phyloP scores from a whole-genome alignment of 2,329 filamentous ascomycete genomes.

The Rhytidhysteron rufulum region DNA sequence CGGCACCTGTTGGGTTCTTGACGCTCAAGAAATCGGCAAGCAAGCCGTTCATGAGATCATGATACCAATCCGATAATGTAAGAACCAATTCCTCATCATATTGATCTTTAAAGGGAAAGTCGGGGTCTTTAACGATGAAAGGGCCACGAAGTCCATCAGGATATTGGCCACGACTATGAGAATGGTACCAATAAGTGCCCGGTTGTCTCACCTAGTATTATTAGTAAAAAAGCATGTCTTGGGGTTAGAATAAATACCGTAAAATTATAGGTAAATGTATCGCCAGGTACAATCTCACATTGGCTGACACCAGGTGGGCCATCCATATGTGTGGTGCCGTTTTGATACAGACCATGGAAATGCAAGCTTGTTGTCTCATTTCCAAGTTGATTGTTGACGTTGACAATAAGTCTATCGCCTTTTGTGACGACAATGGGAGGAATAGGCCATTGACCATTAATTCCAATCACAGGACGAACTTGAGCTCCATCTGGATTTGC shows the following conservation, averaged over 20 bases:
- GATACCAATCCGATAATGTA: constrained; percentile 72
- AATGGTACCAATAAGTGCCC: constrained; percentile 65
- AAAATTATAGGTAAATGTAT: constrained; percentile 65
- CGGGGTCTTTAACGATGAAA: constrained; percentile 60
- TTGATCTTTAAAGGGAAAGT: constrained; percentile 50
- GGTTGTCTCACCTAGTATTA: constrained; percentile 47
- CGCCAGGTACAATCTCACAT: constrained; percentile 55
- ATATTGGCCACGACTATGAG: constrained; percentile 59
- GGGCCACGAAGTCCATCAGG: constrained; percentile 67
- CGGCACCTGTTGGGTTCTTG: constrained; percentile 55
- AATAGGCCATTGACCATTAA: constrained; percentile 72
- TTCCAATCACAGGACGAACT: constrained; percentile 57
- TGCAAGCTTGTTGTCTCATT: constrained; percentile 66
- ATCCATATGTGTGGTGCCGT: constrained; percentile 72
- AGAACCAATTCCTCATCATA: constrained; percentile 60
- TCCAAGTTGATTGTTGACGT: constrained; percentile 63
- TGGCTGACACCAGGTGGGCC: constrained; percentile 64
- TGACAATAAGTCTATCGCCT: constrained; percentile 67
- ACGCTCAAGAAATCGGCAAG: constrained; percentile 42
- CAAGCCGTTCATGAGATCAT: constrained; percentile 53
- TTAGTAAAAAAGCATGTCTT: no score
- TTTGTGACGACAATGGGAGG: constrained; percentile 70
- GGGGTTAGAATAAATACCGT: constrained; percentile 47
- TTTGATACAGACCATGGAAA: constrained; percentile 76
- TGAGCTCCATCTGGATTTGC: constrained; percentile 53